These are phyloP conservation scores for Eucalyptus regnans DNA, from an alignment of 345 rosid genomes.

Conservation along the genomic window DNA sequence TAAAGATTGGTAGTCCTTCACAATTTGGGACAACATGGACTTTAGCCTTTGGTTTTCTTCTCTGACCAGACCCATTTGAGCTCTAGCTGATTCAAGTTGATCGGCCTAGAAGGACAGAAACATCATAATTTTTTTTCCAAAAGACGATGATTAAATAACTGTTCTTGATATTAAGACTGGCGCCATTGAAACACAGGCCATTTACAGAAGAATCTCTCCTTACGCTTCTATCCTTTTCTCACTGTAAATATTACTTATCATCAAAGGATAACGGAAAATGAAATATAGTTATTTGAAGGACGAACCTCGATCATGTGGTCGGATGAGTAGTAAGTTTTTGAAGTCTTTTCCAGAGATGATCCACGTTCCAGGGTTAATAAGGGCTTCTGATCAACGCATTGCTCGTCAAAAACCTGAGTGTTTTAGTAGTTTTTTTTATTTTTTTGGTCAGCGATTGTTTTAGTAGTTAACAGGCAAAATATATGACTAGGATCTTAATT, in stretches of 20 bases:
- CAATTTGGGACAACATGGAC: constrained; percentile 26
- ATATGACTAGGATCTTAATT: background rate
- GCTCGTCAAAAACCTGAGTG: background rate
- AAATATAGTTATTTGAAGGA: background rate
- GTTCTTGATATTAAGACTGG: background rate
- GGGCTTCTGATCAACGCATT: background rate
- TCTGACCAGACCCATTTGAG: constrained; percentile 60
- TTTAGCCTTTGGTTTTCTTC: constrained; percentile 78
- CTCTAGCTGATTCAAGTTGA: constrained; percentile 45
- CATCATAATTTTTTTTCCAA: background rate
- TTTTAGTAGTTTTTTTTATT: background rate
- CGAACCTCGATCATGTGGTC: background rate
- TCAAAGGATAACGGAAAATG: background rate
- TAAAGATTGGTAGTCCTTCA: constrained; percentile 53
- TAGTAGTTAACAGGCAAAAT: background rate
- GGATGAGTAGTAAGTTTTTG: background rate
- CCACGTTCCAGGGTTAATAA: background rate
- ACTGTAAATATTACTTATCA: background rate
- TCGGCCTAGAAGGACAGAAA: background rate
- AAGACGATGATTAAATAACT: background rate
- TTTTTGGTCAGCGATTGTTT: background rate
- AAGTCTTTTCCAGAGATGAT: background rate
- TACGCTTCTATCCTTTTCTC: background rate
- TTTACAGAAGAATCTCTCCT: background rate
- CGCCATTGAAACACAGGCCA: background rate